phyloP scores from a whole-genome alignment of 768 basidiomycete species.

The Lentinula edodes region DNA sequence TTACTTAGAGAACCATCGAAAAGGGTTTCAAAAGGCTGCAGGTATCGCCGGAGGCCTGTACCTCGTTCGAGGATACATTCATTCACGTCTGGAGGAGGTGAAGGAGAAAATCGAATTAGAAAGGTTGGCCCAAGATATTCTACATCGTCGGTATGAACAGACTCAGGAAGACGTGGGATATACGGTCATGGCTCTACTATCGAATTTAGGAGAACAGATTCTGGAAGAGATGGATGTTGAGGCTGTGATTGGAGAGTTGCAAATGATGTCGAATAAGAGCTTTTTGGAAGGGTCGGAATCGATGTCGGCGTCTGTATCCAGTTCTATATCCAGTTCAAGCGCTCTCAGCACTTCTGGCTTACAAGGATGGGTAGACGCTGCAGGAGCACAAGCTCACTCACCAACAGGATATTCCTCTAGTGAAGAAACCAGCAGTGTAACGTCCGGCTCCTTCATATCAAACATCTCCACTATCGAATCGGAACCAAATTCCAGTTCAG shows the following conservation, averaged over 20 bases:
- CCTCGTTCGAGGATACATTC: slow-evolving; percentile 53
- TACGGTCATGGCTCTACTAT: slow-evolving; percentile 65
- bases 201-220: slow-evolving; percentile 60
- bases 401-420: background rate
- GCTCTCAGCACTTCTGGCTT: slow-evolving; percentile 8
- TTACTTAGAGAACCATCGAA: background rate
- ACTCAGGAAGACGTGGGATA: slow-evolving; percentile 76
- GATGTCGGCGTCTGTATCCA: background rate
- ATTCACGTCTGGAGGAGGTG: slow-evolving; percentile 58
- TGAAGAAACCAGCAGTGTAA: slow-evolving; percentile 1
- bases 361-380: slow-evolving; percentile 9
- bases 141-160: slow-evolving; percentile 67
- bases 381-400: background rate
- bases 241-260: slow-evolving; percentile 49
- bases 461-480: slow-evolving; percentile 1
- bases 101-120: slow-evolving; percentile 58
- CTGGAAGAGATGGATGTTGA: slow-evolving; percentile 77
- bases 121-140: slow-evolving; percentile 52
- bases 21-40: slow-evolving; percentile 32
- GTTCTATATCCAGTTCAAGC: background rate
- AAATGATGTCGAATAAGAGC: slow-evolving; percentile 19
- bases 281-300: slow-evolving; percentile 1
- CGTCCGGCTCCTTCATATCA: slow-evolving; percentile 4
- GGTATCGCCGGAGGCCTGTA: slow-evolving; percentile 59
- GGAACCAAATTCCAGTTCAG: slow-evolving; percentile 5